phyloP scores from a whole-genome alignment of 805 yeast genomes.

The Kuraishia molischiana region DNA sequence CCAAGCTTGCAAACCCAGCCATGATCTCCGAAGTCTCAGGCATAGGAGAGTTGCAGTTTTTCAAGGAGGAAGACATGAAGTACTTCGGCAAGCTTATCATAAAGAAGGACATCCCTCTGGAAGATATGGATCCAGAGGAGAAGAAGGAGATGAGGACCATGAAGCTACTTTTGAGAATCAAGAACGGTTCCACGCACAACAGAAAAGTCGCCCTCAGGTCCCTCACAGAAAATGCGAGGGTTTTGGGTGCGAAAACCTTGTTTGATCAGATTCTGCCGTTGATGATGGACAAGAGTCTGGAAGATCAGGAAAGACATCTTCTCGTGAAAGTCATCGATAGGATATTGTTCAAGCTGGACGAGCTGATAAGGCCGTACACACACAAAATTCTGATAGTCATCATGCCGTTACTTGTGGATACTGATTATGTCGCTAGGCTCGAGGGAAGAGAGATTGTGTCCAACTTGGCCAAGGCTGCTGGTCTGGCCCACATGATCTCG shows the following conservation, averaged over 20 bases:
- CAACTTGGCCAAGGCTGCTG: slow-evolving; percentile 70
- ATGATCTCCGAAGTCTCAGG: slow-evolving; percentile 53
- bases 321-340: slow-evolving; percentile 65
- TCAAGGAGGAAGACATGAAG: slow-evolving; percentile 63
- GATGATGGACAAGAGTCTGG: slow-evolving; percentile 56
- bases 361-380: slow-evolving; percentile 59
- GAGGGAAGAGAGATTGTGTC: slow-evolving; percentile 78
- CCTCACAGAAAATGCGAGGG: slow-evolving; percentile 51
- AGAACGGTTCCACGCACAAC: slow-evolving; percentile 63
- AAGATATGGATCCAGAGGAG: slow-evolving; percentile 38
- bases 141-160: slow-evolving; percentile 49
- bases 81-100: slow-evolving; percentile 55
- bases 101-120: slow-evolving; percentile 18
- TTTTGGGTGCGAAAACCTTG: slow-evolving; percentile 59
- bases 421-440: slow-evolving; percentile 59
- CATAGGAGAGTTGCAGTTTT: slow-evolving; percentile 52
- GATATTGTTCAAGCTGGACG: slow-evolving; percentile 56
- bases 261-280: slow-evolving; percentile 71
- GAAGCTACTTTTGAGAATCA: slow-evolving; percentile 56
- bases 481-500: slow-evolving; percentile 71
- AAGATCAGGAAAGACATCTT: slow-evolving; percentile 76
- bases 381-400: slow-evolving; percentile 64
- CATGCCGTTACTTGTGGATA: slow-evolving; percentile 74
- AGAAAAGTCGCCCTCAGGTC: slow-evolving; percentile 64
- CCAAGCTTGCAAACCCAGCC: slow-evolving; percentile 20